Conservation (phyloP, 2,329 filamentous ascomycete genomes). For the Pestalotiopsis sp. region DNA sequence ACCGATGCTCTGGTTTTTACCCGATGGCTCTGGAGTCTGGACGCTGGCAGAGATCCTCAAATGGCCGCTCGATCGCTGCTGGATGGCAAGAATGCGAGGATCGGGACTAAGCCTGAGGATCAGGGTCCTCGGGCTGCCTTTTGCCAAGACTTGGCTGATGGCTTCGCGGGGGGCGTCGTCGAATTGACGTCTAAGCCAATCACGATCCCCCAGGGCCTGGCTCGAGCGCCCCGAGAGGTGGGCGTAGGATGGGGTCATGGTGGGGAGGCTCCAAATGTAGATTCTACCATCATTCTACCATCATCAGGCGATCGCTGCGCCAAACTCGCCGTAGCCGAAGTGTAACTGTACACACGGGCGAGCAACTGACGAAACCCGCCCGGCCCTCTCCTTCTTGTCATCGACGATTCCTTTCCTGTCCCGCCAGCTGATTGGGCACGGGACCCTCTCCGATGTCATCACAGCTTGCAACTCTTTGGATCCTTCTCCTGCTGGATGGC, state of each 20-base stretch:
- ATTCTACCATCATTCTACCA: background rate
- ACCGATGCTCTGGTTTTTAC: background rate
- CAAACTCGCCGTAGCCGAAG: background rate
- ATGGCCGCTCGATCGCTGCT: background rate
- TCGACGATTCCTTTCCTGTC: background rate
- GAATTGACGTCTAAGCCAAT: background rate
- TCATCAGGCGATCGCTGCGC: background rate
- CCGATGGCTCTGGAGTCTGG: background rate
- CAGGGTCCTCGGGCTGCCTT: background rate
- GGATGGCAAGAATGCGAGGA: background rate
- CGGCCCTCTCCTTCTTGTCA: background rate
- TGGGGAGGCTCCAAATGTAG: background rate
- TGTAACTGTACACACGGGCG: background rate
- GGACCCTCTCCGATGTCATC: background rate
- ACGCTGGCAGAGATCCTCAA: background rate
- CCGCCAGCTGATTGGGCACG: background rate
- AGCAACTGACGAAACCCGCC: background rate
- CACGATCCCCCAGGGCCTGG: background rate
- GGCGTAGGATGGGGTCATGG: background rate
- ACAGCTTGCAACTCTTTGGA: background rate
- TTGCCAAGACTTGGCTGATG: background rate
- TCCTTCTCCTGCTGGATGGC: background rate
- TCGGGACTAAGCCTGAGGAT: conserved; percentile 1
- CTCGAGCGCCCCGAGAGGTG: background rate
- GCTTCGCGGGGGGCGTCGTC: background rate